Base-by-base conservation (phyloP, 1,284 basidiomycete genomes). In the Apiotrichum siamense region DNA sequence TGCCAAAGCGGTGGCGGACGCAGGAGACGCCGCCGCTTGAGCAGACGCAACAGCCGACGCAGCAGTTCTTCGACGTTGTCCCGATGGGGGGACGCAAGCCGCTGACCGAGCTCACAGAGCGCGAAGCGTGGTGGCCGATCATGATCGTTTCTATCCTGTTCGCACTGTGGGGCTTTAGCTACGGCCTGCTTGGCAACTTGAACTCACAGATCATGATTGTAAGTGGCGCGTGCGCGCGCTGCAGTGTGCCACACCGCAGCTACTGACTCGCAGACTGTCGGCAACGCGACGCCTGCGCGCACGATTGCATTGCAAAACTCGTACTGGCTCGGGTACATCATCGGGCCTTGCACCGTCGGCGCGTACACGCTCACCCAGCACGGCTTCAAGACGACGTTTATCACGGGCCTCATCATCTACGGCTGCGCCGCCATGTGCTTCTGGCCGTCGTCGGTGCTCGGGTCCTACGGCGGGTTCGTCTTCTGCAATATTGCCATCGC, bases 361-460 rank as follows among this genome's bases (percentile, higher is more conserved):
- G 66, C 66, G 44, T 68, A 65, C 55, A 50, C 64, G 2, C 58
- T 74, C 29, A 62, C 59, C 5, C 56, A 58, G 4, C 42, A 60
- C 25, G 69, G 70, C 0, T 74, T 74, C 67, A 72, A 72, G 54
- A 58, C 60, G 33, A 73, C 72, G 4, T 73, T 74, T 58, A 70
- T 74, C 35, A 56, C 65, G 0, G 72, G 72, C 10, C 61, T 74
- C 9, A 62, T 64, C 26, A 62, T 74, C 29, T 72, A 68, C 47
- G 64, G 65, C 0, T 55, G 57, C 36, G 72, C 71, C 17, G 62
- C 69, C 9, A 67, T 74, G 65, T 61, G 67, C 10, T 74, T 72
- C 52, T 74, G 71, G 72, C 72, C 72, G 7, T 70, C 67, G 10
- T 65, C 71, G 0, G 65, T 71, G 11, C 61, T 73, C 3, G 49